Evolutionary conservation across 2,329 filamentous ascomycete genomes (phyloP), one percentile per base, ranked within the genome.

Genomic region (Penicillium thymicola): DNA sequence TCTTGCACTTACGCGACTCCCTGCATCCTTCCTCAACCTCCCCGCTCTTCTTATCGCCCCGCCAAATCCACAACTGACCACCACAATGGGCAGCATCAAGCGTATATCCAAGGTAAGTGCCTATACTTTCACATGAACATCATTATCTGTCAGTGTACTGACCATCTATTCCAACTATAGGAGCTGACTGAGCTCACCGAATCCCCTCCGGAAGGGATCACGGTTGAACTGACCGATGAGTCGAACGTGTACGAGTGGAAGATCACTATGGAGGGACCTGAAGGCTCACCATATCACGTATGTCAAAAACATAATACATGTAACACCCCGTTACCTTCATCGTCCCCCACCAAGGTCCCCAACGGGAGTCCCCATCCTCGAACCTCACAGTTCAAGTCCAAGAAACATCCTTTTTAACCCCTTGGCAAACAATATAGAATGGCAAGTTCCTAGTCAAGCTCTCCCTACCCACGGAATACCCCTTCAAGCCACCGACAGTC

Each of bases 401-500:
- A 28, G 41, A 23, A 47, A 38, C 5, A 21, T 10, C 14, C 37
- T 21, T 30, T 51, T 51, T 58, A 60, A 65, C 50, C 37, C 10
- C 25, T 6, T 38, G 42, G 18, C 30, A 18, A 38, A 59, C 48
- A 42, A 56, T 28, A 14, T 61, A 88, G 80, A 87, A 85, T 66
- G 92, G 92, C 69, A 79, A 78, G 63, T 97, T 91, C 82, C 84
- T 84, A 64, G 77, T 97, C 59, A 76, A 86, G 60, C 80, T 96
- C 65, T 81, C 76, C 40, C 85, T 97, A 11, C 91, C 92, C 14
- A 77, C 80, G 65, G 88, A 91, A 69, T 96, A 96, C 79, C 92
- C 92, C 36, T 96, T 96, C 85, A 94, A 94, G 76, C 86, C 91
- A 23, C 92, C 92, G 16, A 79, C 82, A 58, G 82, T 96, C 65